Base-by-base conservation (phyloP, 108 stramenopile genomes). In the Cyclotella kingstonii region DNA sequence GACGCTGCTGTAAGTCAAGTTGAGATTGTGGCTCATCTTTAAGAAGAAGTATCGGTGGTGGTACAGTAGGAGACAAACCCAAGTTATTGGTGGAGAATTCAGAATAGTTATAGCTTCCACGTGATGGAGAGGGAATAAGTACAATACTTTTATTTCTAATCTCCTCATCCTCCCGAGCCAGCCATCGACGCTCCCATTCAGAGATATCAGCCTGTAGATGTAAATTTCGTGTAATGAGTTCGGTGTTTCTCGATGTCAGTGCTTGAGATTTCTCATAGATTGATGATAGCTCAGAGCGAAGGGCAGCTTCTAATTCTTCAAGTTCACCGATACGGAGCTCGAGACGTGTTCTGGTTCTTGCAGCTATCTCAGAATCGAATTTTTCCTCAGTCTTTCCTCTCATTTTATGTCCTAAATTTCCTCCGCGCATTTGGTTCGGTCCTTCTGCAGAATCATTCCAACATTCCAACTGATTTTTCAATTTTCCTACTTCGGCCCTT, bases 321-420 rank as follows among this genome's bases (percentile, higher is more conserved):
- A 90, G 59, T 53, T 90, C 89, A 11, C 85, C 89, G 11, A 90
- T 73, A 11, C 85, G 80, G n/a, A 90, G 49, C 42, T 90, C 76
- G 28, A 86, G 73, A 44, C 73, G 76, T 17, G 84, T 71, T 49
- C 84, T 70, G 23, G 70, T 54, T 19, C 69, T 54, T 4, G 74
- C 74, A 33, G 80, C 50, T 27, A 73, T 45, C 43, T 83, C 82
- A 66, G 53, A 23, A 11, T 72, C 54, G 11, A 83, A 66, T 31
- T 67, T 35, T 34, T 54, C 50, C 55, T 23, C 63, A 18, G 27
- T 62, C 43, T 39, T 63, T 28, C 30, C 41, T 15, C 9, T 23
- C 21, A 28, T 47, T 12, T 19, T 23, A 21, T 34, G 38, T 8
- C 60, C 43, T 54, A 44, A n/a, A 21, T 48, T 27, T 12, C 5